phyloP scores from a whole-genome alignment of 2,329 filamentous ascomycete genomes.

The Fusarium lyarnte region DNA sequence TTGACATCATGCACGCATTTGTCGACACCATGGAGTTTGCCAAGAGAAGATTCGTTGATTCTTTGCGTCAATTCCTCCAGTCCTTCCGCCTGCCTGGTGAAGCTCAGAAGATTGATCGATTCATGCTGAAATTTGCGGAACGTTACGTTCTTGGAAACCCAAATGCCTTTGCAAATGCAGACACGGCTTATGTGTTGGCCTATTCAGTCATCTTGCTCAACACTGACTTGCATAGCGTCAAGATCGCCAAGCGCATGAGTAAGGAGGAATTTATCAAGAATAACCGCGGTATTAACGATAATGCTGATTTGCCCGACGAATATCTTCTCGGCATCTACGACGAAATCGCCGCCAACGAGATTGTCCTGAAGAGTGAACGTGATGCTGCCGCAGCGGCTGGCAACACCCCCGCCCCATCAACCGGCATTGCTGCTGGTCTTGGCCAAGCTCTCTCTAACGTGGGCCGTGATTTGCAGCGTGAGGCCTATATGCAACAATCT shows the following conservation, averaged over 20 bases:
- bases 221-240: slow-evolving; percentile 91
- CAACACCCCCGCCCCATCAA: slow-evolving; percentile 64
- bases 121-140: slow-evolving; percentile 99
- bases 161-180: slow-evolving; percentile 96
- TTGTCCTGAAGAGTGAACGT: slow-evolving; percentile 91
- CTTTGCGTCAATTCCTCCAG: slow-evolving; percentile 89
- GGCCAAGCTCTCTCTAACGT: slow-evolving; percentile 92
- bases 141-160: slow-evolving; percentile 95
- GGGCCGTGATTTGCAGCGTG: slow-evolving; percentile 88
- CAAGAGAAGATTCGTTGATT: slow-evolving; percentile 91
- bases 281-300: slow-evolving; percentile 98
- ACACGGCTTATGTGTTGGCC: slow-evolving; percentile 94
- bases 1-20: slow-evolving; percentile 98
- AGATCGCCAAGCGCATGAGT: slow-evolving; percentile 87
- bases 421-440: slow-evolving; percentile 81
- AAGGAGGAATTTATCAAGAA: slow-evolving; percentile 99
- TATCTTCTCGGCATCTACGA: slow-evolving; percentile 91
- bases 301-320: slow-evolving; percentile 89
- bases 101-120: slow-evolving; percentile 98
- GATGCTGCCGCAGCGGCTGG: slow-evolving; percentile 87
- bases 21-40: slow-evolving; percentile 95
- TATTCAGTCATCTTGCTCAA: slow-evolving; percentile 98
- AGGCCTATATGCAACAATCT: slow-evolving; percentile 93
- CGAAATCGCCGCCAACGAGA: slow-evolving; percentile 90
- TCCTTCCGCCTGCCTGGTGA: slow-evolving; percentile 95